These are phyloP conservation scores for Capsella bursapastoris DNA, from an alignment of 345 rosid genomes.

Conservation along the genomic window DNA sequence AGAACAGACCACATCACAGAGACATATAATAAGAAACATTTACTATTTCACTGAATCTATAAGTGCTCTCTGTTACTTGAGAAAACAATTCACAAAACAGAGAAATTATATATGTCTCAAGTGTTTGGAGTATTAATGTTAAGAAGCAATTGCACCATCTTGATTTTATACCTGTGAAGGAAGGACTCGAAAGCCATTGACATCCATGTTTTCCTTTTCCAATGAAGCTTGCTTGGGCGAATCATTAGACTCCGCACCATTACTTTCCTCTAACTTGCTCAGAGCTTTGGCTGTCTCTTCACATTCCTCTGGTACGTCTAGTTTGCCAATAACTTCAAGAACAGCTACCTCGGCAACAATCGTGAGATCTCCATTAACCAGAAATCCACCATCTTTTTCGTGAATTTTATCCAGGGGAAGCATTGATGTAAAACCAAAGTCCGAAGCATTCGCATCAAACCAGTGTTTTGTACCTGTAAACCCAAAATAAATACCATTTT, in stretches of 20 bases:
- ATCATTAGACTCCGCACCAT: not conserved
- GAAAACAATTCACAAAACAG: slow-evolving; percentile 4
- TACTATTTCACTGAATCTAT: not conserved
- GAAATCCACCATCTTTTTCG: slow-evolving; percentile 27
- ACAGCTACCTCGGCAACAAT: slow-evolving; percentile 66
- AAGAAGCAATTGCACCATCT: not conserved
- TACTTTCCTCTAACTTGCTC: not conserved
- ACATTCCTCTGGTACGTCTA: not conserved
- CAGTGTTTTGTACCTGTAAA: not conserved
- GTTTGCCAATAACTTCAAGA: slow-evolving; percentile 14
- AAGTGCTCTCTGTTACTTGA: not conserved
- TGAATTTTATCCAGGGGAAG: not conserved
- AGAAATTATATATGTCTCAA: not conserved
- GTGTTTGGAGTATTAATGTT: not conserved
- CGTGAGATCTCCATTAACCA: slow-evolving; percentile 58
- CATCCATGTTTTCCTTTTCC: not conserved
- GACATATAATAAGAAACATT: not conserved
- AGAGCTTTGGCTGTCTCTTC: not conserved
- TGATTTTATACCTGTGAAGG: slow-evolving; percentile 19
- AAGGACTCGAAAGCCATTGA: slow-evolving; percentile 26
- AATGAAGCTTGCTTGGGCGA: not conserved
- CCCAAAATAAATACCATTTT: not conserved
- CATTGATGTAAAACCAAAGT: slow-evolving; percentile 5
- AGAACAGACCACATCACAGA: not conserved
- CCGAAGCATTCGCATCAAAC: not conserved